Evolutionary conservation across 805 yeast genomes (phyloP), one percentile per base, ranked within the genome.

Genomic region (Saturnispora dispora): DNA sequence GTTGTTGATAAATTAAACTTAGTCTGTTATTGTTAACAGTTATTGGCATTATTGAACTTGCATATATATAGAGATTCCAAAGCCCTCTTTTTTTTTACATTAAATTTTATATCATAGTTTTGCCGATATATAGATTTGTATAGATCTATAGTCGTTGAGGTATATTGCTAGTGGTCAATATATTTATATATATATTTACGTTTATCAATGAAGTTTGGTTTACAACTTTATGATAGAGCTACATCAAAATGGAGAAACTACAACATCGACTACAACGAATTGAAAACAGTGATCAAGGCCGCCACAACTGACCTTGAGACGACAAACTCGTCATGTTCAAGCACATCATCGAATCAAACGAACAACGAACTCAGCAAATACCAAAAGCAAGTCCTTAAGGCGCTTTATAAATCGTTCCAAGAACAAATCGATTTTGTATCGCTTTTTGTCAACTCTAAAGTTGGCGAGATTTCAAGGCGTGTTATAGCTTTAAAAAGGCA

Each of bases 161-260:
- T 7, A 25, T 25, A 7, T 5, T 25, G 28, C 8, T 25, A 25
- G 28, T 25, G 28, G 28, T 9, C 8, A 7, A 25, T 2, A 25
- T 25, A 25, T 25, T 7, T 25, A 25, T 25, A 25, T 6, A 25
- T 25, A 25, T 25, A 25, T 25, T 23, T 25, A 9, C 8, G n/a
- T 40, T 15, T 23, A 13, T 40, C 44, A 10, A 90, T 90, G 98
- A 91, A 88, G 68, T 90, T 89, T 66, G 96, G 96, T 48, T 73
- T 79, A 41, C 89, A 85, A 60, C 74, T 90, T 22, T 71, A 77
- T 49, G 81, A 78, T 56, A 75, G 88, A 58, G 85, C 96, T 11
- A 85, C 88, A 23, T 88, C 90, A 2, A 93, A 87, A 69, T 90
- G 98, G 97, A 77, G 78, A 59, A 77, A 79, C 55, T 83, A 87